These are phyloP conservation scores for Cyclospora cayetanensis DNA, from an alignment of 169 alveolate species.

Conservation along the genomic window DNA sequence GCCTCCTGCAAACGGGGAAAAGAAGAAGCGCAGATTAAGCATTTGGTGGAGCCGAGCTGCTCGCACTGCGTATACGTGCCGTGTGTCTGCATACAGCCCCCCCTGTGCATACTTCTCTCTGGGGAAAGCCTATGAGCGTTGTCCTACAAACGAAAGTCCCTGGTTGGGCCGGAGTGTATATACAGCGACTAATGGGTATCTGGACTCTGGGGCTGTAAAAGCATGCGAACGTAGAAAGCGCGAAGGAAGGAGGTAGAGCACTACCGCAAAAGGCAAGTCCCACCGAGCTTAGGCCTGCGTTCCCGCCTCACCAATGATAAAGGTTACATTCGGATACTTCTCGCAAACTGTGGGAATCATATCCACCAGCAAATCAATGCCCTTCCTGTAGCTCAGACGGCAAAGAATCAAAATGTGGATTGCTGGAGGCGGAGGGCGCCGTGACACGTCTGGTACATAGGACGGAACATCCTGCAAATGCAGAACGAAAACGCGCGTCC, in stretches of 20 bases:
- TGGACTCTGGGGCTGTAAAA: background rate
- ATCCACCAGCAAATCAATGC: constrained; percentile 96
- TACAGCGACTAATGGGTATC: too few species aligned
- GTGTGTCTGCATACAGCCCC: too few species aligned
- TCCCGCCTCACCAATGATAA: constrained; percentile 63
- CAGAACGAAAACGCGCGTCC: background rate
- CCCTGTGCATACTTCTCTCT: too few species aligned
- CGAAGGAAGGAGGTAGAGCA: background rate
- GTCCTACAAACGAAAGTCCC: too few species aligned
- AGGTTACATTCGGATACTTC: constrained; percentile 87
- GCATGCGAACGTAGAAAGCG: background rate
- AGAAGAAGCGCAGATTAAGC: background rate
- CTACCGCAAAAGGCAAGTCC: background rate
- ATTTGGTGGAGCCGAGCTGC: background rate
- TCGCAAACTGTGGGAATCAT: constrained; percentile 96
- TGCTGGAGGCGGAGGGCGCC: constrained; percentile 83
- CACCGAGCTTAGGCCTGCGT: background rate
- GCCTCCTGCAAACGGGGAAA: constrained; percentile 90
- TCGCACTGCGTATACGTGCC: background rate
- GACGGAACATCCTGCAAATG: constrained; percentile 75
- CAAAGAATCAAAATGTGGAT: constrained; percentile 93
- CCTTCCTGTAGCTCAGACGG: constrained; percentile 97
- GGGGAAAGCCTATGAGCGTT: too few species aligned
- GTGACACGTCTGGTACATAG: constrained; percentile 80
- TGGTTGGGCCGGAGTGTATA: too few species aligned